Base-by-base conservation (phyloP, 345 rosid species). In the Citrus maxima region DNA sequence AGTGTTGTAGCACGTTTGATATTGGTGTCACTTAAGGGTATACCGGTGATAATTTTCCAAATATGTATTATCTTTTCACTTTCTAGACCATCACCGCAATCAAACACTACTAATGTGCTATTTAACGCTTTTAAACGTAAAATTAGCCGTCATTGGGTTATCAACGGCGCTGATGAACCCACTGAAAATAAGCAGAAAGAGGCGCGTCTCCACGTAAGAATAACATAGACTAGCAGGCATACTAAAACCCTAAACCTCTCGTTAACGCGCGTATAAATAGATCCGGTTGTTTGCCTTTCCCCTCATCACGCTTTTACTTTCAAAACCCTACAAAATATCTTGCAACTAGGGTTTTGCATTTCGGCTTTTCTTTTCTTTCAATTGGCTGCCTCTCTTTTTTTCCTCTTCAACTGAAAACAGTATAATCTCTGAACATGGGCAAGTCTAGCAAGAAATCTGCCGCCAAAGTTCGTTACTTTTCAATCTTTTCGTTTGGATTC, bases 361-460 rank as follows among this genome's bases (percentile, higher is more conserved):
- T 34, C 24, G 16, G 8, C 6, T 24, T 19, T 30, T 18, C 4
- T 21, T 27, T 6, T 27, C 14, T 70, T 14, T 54, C 10, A 46
- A 42, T 2, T 46, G 14, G 1, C 14, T 3, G 3, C 51, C 18
- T 28, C 4, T 21, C 18, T 6, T 27, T 25, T 4, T 35, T 6
- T 35, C 37, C 37, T 71, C 18, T 30, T 54, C 14, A 4, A 19
- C 7, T 71, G 27, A 24, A 12, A n/a, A 8, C 46, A 16, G 14
- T 19, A 21, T 24, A 63, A 64, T 38, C 37, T 38, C 12, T 54
- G 25, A n/a, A 35, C 28, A 90, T 90, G 94, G 94, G 84, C 32
- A 90, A 87, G 81, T 46, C 87, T 24, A 85, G 87, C 84, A 89
- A 90, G 83, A 90, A 91, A 75, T 85, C 92, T 40, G 78, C 87